Percentiles rank a stretch among this genome's conserved stretches.
These are phyloP conservation scores for Stropharia rugosoannulata DNA, from an alignment of 768 basidiomycete genomes.

Conservation along the genomic window DNA sequence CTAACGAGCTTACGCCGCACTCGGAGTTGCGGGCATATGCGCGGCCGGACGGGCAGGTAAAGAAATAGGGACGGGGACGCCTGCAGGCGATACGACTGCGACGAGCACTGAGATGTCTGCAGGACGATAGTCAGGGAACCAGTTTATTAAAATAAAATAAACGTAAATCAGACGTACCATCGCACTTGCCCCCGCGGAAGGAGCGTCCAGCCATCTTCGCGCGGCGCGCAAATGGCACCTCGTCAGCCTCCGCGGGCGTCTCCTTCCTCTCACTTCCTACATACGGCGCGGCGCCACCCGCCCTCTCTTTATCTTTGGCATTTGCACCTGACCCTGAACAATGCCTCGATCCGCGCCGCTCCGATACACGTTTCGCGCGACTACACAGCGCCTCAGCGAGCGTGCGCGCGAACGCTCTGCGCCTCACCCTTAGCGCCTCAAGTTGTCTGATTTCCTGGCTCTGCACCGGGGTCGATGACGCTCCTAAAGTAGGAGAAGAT, in stretches of 20 bases:
- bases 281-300: constrained; percentile 3
- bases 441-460: too few relatives aligned
- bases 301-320: background rate
- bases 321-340: too few relatives aligned
- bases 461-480: too few relatives aligned
- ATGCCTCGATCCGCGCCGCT: constrained; percentile 21
- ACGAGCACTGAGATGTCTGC: constrained; percentile 68
- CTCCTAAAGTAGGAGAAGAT: too few relatives aligned
- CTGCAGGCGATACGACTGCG: constrained; percentile 54
- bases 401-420: constrained; percentile 63
- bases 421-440: background rate
- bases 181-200: constrained; percentile 82
- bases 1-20: too few relatives aligned
- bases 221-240: constrained; percentile 83
- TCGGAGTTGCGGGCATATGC: too few relatives aligned
- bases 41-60: too few relatives aligned
- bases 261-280: constrained; percentile 13
- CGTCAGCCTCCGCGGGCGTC: constrained; percentile 24
- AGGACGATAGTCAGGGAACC: background rate
- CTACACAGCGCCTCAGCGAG: constrained; percentile 81
- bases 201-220: constrained; percentile 71
- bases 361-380: constrained; percentile 69
- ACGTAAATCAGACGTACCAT: constrained; percentile 48
- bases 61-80: background rate
- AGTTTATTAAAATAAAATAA: background rate